A percentile compares a stretch with the other conserved stretches of the same genome.
phyloP scores from a whole-genome alignment of 2,329 filamentous ascomycete species.

The Xylaria sp. region DNA sequence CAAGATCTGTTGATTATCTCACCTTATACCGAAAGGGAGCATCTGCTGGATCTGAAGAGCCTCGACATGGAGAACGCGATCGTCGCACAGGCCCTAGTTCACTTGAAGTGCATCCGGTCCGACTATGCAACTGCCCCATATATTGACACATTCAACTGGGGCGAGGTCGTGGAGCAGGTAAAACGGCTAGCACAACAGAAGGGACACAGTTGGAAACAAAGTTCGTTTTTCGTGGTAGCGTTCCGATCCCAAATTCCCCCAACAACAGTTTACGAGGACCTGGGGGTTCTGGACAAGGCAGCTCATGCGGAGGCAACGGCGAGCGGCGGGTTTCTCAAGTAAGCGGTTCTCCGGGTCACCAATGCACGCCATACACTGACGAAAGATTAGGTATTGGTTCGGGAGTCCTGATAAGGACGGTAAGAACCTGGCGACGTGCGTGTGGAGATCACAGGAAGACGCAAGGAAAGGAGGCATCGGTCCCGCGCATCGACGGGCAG shows the following conservation, averaged over 20 bases:
- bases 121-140: constrained; percentile 83
- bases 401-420: constrained; percentile 71
- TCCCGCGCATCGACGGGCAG: constrained; percentile 68
- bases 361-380: constrained; percentile 32
- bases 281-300: constrained; percentile 76
- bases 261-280: constrained; percentile 68
- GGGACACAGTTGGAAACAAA: constrained; percentile 61
- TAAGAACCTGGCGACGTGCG: constrained; percentile 81
- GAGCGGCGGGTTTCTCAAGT: constrained; percentile 83
- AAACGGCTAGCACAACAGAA: constrained; percentile 55
- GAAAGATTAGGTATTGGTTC: constrained; percentile 78
- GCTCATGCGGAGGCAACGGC: constrained; percentile 81
- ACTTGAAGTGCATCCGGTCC: constrained; percentile 63
- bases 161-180: constrained; percentile 64
- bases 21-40: constrained; percentile 73
- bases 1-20: constrained; percentile 64
- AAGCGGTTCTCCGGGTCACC: constrained; percentile 40
- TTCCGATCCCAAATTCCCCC: constrained; percentile 78
- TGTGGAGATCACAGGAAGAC: constrained; percentile 67
- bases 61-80: constrained; percentile 70
- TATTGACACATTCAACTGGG: constrained; percentile 78
- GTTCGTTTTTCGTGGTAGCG: constrained; percentile 80
- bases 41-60: constrained; percentile 74
- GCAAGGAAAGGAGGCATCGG: constrained; percentile 64
- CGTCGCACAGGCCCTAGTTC: constrained; percentile 72